Conservation (phyloP, 257 asterid species). For the Schizonepeta tenuifolia region DNA sequence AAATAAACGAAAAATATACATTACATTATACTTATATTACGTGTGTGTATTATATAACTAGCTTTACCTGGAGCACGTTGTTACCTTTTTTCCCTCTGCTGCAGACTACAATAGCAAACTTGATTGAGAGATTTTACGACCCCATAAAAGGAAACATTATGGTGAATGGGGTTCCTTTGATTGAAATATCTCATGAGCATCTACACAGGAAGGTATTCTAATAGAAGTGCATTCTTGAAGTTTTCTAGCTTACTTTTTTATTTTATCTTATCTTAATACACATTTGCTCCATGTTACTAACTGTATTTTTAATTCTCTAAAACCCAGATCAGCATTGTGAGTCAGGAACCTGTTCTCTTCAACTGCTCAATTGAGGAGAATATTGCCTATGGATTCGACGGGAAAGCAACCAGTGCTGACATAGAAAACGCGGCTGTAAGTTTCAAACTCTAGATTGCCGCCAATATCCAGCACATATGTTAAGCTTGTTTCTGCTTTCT, state of each 20-base stretch:
- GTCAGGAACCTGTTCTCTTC: constrained; percentile 91
- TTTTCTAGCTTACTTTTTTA: background rate
- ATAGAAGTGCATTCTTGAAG: background rate
- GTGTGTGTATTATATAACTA: background rate
- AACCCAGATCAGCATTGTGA: constrained; percentile 78
- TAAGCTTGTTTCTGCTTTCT: constrained; percentile 11
- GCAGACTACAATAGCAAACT: constrained; percentile 89
- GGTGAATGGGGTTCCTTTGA: constrained; percentile 76
- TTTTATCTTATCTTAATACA: background rate
- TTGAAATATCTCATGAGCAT: constrained; percentile 72
- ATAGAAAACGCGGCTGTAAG: constrained; percentile 86
- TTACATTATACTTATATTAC: no score
- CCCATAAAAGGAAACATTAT: constrained; percentile 67
- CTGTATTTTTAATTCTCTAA: constrained; percentile 17
- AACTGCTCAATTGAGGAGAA: constrained; percentile 87
- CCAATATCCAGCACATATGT: background rate
- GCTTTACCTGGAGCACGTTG: background rate
- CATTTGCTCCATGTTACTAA: background rate
- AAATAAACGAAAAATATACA: no score
- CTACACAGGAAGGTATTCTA: constrained; percentile 69
- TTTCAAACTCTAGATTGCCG: constrained; percentile 3
- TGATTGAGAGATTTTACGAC: constrained; percentile 90
- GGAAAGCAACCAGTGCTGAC: constrained; percentile 65
- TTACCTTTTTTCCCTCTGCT: constrained; percentile 27
- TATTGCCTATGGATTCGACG: constrained; percentile 78